A percentile compares a stretch with the other conserved stretches of the same genome.
Evolutionary conservation across 2,329 filamentous ascomycete genomes (phyloP).

Genomic region (Sarocladiaceae sp.): DNA sequence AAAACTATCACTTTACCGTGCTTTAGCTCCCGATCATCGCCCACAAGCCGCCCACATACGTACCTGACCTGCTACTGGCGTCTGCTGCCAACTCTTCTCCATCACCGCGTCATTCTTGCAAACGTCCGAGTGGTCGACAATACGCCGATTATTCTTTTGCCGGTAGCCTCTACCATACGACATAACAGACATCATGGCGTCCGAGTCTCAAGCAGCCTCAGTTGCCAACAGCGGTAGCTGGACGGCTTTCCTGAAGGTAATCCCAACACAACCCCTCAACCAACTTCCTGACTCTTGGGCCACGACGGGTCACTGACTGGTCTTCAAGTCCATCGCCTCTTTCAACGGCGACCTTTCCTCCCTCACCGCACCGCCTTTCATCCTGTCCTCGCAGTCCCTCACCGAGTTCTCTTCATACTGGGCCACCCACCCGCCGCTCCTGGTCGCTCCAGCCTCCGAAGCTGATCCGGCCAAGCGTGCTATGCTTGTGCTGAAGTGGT

Average conservation of each 20-base stretch:
- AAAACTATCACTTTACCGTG: not conserved
- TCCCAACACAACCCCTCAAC: slow-evolving; percentile 4
- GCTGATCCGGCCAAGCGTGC: slow-evolving; percentile 76
- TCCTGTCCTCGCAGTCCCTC: slow-evolving; percentile 72
- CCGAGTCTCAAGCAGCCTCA: slow-evolving; percentile 22
- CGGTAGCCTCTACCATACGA: not conserved
- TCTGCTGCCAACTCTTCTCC: not conserved
- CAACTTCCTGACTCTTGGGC: not conserved
- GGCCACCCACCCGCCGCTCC: slow-evolving; percentile 72
- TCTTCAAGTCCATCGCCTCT: slow-evolving; percentile 63
- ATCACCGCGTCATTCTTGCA: not conserved
- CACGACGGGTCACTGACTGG: not conserved
- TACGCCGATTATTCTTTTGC: no score
- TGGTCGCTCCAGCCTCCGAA: slow-evolving; percentile 79
- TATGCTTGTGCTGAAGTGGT: slow-evolving; percentile 91
- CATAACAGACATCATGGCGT: slow-evolving; percentile 20
- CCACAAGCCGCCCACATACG: not conserved
- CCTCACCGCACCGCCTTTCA: slow-evolving; percentile 77
- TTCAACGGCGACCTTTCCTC: slow-evolving; percentile 81
- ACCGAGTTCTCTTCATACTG: slow-evolving; percentile 81
- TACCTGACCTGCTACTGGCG: not conserved
- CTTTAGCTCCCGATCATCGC: slow-evolving; percentile 1
- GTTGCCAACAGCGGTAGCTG: slow-evolving; percentile 41
- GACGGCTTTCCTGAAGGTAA: slow-evolving; percentile 43
- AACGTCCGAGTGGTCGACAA: no score